phyloP scores from a whole-genome alignment of 495 filamentous ascomycete genomes.

The Acidiella bohemica region DNA sequence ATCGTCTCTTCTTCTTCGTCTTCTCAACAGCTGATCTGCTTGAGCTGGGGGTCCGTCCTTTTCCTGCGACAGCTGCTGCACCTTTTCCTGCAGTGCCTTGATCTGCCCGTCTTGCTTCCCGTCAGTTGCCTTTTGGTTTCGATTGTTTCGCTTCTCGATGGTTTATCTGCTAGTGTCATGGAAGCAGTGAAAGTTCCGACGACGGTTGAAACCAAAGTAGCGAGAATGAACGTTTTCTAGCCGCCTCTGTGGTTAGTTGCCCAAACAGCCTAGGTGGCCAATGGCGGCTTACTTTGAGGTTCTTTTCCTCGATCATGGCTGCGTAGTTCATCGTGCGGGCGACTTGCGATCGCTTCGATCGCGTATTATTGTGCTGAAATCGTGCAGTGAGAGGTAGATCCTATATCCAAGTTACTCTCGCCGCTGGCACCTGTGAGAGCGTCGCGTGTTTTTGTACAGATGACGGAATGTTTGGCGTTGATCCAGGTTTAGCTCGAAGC shows the following conservation, averaged over 20 bases:
- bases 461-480: too few species aligned
- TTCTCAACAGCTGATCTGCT: too few species aligned
- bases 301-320: background rate
- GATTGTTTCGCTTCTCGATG: conserved; percentile 7
- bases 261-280: background rate
- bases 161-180: conserved; percentile 23
- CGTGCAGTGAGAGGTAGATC: too few species aligned
- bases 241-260: background rate
- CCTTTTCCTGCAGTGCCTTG: conserved; percentile 35
- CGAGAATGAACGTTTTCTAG: conserved; percentile 30
- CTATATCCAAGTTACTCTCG: too few species aligned
- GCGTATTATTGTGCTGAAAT: too few species aligned
- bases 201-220: conserved; percentile 25
- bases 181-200: conserved; percentile 26
- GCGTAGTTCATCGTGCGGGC: background rate
- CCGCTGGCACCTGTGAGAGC: too few species aligned
- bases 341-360: too few species aligned
- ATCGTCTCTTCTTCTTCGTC: conserved; percentile 1
- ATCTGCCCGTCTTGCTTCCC: conserved; percentile 22
- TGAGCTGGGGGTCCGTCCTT: too few species aligned
- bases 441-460: too few species aligned
- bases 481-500: too few species aligned
- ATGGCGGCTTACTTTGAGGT: background rate
- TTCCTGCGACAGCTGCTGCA: conserved; percentile 13
- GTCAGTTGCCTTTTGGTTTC: conserved; percentile 22